Percentiles rank a stretch among this genome's conserved stretches.
Conservation (phyloP, 2,329 filamentous ascomycete species). For the Penicillium janthinellum region DNA sequence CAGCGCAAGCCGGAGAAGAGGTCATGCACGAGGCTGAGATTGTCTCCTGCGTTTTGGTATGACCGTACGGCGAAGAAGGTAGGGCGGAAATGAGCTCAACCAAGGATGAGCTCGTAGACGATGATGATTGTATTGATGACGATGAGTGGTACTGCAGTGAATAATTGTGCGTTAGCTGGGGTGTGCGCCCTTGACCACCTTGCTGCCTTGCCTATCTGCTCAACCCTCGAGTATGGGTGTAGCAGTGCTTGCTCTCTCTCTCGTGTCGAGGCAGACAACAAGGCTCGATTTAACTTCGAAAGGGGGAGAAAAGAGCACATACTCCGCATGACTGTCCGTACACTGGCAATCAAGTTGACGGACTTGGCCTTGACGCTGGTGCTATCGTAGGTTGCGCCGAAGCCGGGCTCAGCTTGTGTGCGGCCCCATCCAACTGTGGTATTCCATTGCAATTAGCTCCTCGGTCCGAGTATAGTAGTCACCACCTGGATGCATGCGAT, state of each 20-base stretch:
- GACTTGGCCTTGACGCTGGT: conserved; percentile 82
- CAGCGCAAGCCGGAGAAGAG: not conserved
- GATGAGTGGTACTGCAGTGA: conserved; percentile 72
- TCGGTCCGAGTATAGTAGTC: not conserved
- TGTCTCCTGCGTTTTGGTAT: not conserved
- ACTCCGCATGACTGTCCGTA: conserved; percentile 93
- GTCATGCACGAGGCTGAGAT: not conserved
- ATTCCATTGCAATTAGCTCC: conserved; percentile 8
- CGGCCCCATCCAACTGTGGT: conserved; percentile 75
- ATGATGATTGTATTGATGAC: conserved; percentile 81
- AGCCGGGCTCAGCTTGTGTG: conserved; percentile 67
- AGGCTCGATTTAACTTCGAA: no score
- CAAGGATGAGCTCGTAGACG: conserved; percentile 75
- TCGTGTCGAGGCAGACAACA: not conserved
- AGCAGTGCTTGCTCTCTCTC: not conserved
- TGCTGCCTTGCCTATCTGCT: not conserved
- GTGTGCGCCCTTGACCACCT: not conserved
- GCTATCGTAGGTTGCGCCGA: conserved; percentile 71
- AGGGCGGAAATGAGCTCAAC: conserved; percentile 49
- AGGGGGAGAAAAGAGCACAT: conserved; percentile 42
- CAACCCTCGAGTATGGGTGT: not conserved
- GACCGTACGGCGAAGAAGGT: not conserved
- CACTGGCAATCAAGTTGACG: conserved; percentile 85
- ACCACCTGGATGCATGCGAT: not conserved
- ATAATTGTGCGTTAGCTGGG: conserved; percentile 12